Conservation (phyloP, 1,139 yeast species). For the Protomyces inundatus region DNA sequence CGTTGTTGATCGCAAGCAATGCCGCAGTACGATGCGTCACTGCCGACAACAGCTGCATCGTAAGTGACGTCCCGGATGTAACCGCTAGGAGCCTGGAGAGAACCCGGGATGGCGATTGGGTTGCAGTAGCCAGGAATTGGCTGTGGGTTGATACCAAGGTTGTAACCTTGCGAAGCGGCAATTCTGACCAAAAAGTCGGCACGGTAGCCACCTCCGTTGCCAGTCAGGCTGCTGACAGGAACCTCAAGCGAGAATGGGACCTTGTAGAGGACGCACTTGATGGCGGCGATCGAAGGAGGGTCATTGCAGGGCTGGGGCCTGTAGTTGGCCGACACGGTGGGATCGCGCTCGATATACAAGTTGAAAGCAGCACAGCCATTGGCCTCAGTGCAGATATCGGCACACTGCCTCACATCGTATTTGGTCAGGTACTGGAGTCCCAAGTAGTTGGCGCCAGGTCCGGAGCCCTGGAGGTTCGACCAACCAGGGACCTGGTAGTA, state of each 20-base stretch:
- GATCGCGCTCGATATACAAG: conserved; percentile 3
- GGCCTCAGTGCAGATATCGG: not conserved
- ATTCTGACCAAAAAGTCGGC: not conserved
- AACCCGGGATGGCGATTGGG: not conserved
- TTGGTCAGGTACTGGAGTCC: not conserved
- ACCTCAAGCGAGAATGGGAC: not conserved
- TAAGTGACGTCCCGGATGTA: not conserved
- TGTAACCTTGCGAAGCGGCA: not conserved
- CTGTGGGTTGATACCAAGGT: not conserved
- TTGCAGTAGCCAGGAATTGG: not conserved
- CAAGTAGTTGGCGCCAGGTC: not conserved
- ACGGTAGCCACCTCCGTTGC: conserved; percentile 1
- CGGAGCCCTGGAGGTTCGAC: not conserved
- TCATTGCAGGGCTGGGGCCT: not conserved
- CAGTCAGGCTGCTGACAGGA: not conserved
- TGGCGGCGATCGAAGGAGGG: conserved; percentile 1
- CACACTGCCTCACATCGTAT: not conserved
- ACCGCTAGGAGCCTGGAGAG: not conserved
- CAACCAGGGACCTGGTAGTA: not conserved
- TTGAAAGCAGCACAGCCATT: conserved; percentile 3
- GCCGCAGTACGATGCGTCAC: not conserved
- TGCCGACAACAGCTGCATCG: not conserved
- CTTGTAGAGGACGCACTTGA: conserved; percentile 2
- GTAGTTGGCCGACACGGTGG: not conserved
- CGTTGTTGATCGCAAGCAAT: not conserved